These are phyloP conservation scores for Calonectria leucothoes DNA, from an alignment of 2,329 filamentous ascomycete genomes.

Conservation along the genomic window DNA sequence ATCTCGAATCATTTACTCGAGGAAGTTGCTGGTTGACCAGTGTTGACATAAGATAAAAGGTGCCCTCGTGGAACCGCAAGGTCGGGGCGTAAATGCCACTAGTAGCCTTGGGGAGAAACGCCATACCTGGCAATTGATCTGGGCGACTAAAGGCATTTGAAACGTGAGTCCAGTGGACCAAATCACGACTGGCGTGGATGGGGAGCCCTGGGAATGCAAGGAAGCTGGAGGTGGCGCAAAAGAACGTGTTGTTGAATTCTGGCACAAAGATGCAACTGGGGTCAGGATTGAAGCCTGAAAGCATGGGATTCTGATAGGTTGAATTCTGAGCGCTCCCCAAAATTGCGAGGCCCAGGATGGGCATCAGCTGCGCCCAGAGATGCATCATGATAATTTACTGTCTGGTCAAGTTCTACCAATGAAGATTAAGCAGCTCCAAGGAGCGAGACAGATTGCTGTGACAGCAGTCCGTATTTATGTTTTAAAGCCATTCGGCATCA, in stretches of 20 bases:
- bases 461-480: background rate
- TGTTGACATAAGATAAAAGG: background rate
- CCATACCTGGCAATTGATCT: background rate
- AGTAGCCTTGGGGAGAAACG: background rate
- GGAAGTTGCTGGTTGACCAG: background rate
- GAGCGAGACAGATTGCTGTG: too few species aligned
- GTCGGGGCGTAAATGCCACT: background rate
- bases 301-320: conserved; percentile 54
- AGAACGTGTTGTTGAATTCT: conserved; percentile 57
- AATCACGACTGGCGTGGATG: background rate
- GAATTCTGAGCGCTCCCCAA: background rate
- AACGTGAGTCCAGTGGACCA: background rate
- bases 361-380: background rate
- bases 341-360: background rate
- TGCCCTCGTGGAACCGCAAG: background rate
- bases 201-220: background rate
- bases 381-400: background rate
- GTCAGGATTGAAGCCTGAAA: conserved; percentile 63
- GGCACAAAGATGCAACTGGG: conserved; percentile 56
- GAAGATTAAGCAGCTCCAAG: background rate
- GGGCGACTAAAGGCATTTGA: background rate
- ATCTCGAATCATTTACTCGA: background rate
- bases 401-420: background rate
- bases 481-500: background rate
- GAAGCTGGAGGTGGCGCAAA: conserved; percentile 46